Percentiles rank a stretch among this genome's conserved stretches.
These are phyloP conservation scores for Salvia hispanica DNA, from an alignment of 257 asterid genomes.

Conservation along the genomic window DNA sequence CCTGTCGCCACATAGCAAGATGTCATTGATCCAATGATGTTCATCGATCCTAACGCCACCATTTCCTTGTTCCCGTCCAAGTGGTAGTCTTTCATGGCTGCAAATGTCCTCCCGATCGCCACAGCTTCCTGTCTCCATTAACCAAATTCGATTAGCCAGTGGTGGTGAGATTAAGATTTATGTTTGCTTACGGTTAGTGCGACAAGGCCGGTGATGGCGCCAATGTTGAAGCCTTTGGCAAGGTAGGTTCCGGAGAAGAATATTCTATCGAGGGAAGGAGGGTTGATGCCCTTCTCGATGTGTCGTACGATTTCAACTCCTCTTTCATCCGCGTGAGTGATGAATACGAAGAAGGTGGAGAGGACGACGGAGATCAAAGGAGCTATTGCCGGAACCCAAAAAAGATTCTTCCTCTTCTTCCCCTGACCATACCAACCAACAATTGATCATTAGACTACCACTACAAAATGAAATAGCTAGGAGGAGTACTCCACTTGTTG, in stretches of 20 bases:
- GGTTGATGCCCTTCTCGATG: conserved; percentile 73
- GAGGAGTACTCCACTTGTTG: no score
- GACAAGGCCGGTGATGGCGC: conserved; percentile 77
- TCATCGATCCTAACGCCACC: conserved; percentile 97
- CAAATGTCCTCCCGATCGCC: conserved; percentile 92
- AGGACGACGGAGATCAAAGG: conserved; percentile 75
- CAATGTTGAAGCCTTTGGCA: conserved; percentile 68
- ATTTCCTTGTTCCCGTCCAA: conserved; percentile 91
- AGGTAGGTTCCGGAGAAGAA: conserved; percentile 69
- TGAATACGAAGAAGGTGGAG: conserved; percentile 70
- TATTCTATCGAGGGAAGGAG: conserved; percentile 58
- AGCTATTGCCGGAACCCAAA: conserved; percentile 91
- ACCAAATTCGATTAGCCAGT: not conserved
- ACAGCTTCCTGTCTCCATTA: conserved; percentile 68
- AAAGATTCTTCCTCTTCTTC: conserved; percentile 65
- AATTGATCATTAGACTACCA: no score
- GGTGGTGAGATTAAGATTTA: not conserved
- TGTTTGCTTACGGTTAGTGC: conserved; percentile 64
- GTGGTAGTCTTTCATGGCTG: conserved; percentile 88
- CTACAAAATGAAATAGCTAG: no score
- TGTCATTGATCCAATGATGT: conserved; percentile 84
- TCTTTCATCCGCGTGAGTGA: conserved; percentile 65
- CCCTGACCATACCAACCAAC: conserved; percentile 36
- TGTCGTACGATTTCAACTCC: conserved; percentile 69
- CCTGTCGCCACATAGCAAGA: conserved; percentile 95